These are phyloP conservation scores for Exophiala viscosa DNA, from an alignment of 2,329 filamentous ascomycete species.

Conservation along the genomic window DNA sequence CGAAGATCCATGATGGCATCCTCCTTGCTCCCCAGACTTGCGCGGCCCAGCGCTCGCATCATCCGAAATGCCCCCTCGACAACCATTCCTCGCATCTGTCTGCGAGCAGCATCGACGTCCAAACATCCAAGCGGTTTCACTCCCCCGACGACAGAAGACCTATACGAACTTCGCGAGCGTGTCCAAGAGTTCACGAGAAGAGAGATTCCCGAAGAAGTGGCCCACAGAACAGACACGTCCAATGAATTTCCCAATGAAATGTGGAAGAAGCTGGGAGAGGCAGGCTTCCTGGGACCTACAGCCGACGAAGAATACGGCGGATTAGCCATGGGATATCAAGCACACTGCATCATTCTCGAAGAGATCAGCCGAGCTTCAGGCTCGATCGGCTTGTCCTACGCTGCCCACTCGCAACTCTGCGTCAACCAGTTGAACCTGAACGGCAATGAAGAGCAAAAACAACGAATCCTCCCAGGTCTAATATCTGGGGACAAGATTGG, in stretches of 20 bases:
- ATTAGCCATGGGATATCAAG: constrained; percentile 89
- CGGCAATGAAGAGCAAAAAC: constrained; percentile 73
- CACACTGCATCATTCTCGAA: constrained; percentile 92
- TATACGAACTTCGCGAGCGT: constrained; percentile 74
- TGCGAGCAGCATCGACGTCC: constrained; percentile 48
- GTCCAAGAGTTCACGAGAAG: constrained; percentile 88
- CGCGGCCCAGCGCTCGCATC: constrained; percentile 6
- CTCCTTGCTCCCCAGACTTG: constrained; percentile 6
- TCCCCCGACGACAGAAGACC: constrained; percentile 66
- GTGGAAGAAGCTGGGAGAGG: constrained; percentile 91
- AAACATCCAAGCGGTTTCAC: constrained; percentile 65
- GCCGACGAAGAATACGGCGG: constrained; percentile 90
- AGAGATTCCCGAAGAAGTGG: constrained; percentile 80
- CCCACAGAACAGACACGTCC: constrained; percentile 72
- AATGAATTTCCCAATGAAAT: constrained; percentile 88
- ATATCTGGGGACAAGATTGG: constrained; percentile 78
- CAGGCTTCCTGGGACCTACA: constrained; percentile 86
- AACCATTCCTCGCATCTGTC: not conserved
- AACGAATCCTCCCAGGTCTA: constrained; percentile 72
- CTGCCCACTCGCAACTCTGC: constrained; percentile 92
- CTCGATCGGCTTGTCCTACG: constrained; percentile 84
- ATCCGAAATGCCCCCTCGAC: not conserved
- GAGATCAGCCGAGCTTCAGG: constrained; percentile 81
- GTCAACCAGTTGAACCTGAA: constrained; percentile 96
- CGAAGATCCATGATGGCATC: constrained; percentile 9